Evolutionary conservation across 148 eudicot species (phyloP), one percentile per base, ranked within the genome.

Genomic region (Amaranthus hypochondriacus): DNA sequence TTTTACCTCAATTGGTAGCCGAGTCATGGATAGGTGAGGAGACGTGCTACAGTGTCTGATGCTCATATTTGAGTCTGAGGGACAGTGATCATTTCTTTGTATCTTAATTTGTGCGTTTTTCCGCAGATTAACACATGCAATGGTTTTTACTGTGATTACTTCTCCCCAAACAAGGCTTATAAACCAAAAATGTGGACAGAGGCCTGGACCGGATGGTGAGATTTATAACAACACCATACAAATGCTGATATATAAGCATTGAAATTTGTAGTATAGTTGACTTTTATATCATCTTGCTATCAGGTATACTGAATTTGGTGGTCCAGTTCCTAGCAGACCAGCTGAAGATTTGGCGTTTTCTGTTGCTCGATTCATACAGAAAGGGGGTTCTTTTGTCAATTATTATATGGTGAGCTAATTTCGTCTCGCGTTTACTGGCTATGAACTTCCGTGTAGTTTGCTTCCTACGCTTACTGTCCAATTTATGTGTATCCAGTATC

Each of bases 111-210:
- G 63, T 44, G 50, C 50, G 80, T 46, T 76, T 55, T 2, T 69
- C 60, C 39, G 62, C 90, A 90, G 98, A 93, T 93, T 66, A 89
- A 93, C 75, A 76, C 96, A 7, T 93, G 98, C 86, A 93, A 93
- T 80, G 98, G 96, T 12, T 93, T 88, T 79, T 93, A 93, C 72
- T 93, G 98, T 21, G 96, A 90, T 65, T 80, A 85, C 51, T 93
- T 93, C 87, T 80, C 88, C 3, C 98, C 94, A 8, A 93, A 93
- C 55, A 89, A 89, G 82, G 87, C 84, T 68, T 87, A 90, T 73
- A 90, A 90, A 80, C 98, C 96, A 0, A 90, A 85, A 81, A 93
- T 93, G 83, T 93, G 96, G 94, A 90, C 98, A 2, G 98, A 93
- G 78, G 92, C 91, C 43, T 93, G 98, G 98, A 86, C 87, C 43